These are phyloP conservation scores for Sanghuangporus sanghuang DNA, from an alignment of 1,284 basidiomycete genomes.

Conservation along the genomic window DNA sequence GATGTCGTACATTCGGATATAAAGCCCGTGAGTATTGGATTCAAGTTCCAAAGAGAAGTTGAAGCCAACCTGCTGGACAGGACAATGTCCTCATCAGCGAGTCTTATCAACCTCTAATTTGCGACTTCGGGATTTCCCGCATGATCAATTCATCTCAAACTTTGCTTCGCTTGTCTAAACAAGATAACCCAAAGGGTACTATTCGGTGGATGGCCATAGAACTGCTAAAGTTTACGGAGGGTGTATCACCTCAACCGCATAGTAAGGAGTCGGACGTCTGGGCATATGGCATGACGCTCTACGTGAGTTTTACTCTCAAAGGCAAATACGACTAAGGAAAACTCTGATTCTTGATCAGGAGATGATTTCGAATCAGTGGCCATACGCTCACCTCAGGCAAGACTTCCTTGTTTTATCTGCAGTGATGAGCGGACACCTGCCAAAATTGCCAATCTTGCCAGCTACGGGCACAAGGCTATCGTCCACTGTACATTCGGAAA, in stretches of 20 bases:
- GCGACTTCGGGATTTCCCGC: conserved; percentile 10
- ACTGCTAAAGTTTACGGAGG: not conserved
- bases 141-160: not conserved
- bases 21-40: conserved; percentile 8
- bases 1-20: conserved; percentile 12
- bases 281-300: conserved; percentile 11
- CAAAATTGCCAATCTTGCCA: not conserved
- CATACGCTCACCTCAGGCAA: not conserved
- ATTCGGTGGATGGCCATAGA: conserved; percentile 9
- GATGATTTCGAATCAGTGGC: not conserved
- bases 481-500: not conserved
- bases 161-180: not conserved
- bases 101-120: not conserved
- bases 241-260: not conserved
- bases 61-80: not conserved
- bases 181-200: not conserved
- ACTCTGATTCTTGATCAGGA: not conserved
- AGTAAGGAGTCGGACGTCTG: conserved; percentile 9
- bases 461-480: not conserved
- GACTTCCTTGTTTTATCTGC: not conserved
- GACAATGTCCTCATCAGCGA: conserved; percentile 7
- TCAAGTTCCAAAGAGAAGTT: not conserved
- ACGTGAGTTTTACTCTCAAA: not conserved
- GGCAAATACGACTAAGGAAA: not conserved
- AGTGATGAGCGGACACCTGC: not conserved